Evolutionary conservation across 306 rosid genomes (phyloP).

Genomic region (Benincasa hispida): DNA sequence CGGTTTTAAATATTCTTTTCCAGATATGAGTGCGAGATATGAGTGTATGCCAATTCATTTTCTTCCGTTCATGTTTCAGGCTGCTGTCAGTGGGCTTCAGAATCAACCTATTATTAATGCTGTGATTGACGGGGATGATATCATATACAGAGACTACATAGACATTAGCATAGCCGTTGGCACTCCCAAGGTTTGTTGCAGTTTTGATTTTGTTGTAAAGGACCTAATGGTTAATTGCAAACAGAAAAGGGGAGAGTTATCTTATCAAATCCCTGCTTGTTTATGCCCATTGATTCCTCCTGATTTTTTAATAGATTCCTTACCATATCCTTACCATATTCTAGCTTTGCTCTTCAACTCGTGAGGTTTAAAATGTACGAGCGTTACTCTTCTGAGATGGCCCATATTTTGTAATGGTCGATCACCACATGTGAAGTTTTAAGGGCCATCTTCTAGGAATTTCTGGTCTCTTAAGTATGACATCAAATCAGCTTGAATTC

Average conservation of each 20-base stretch:
- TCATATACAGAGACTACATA: slow-evolving; percentile 62
- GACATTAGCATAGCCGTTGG: slow-evolving; percentile 86
- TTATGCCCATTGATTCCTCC: neutral
- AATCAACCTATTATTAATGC: slow-evolving; percentile 73
- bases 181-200: slow-evolving; percentile 46
- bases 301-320: neutral
- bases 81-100: slow-evolving; percentile 75
- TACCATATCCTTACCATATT: neutral
- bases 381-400: neutral
- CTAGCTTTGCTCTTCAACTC: neutral
- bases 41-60: slow-evolving; percentile 1
- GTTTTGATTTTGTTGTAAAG: neutral
- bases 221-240: neutral
- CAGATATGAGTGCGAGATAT: neutral
- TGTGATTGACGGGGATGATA: slow-evolving; percentile 82
- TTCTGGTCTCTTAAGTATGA: neutral
- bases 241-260: neutral
- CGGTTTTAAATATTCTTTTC: no score
- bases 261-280: neutral
- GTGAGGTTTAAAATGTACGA: neutral
- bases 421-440: neutral
- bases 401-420: neutral
- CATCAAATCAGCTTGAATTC: neutral
- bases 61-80: slow-evolving; percentile 27
- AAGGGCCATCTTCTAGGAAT: neutral